Evolutionary conservation across 192 early-diverging fungal genomes (phyloP), one percentile per base, ranked within the genome.

Genomic region (Umbelopsis vinacea): DNA sequence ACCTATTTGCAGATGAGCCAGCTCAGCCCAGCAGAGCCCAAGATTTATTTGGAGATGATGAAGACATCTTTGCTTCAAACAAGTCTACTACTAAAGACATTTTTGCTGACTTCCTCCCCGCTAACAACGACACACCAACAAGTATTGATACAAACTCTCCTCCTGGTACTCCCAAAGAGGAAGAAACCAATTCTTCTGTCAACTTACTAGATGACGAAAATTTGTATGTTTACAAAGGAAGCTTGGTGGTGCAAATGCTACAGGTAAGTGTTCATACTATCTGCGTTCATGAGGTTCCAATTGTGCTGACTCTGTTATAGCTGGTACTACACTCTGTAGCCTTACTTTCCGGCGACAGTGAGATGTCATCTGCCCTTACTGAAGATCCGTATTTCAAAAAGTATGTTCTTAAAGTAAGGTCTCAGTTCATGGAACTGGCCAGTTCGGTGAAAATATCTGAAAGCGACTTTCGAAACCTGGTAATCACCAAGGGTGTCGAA

Each of bases 221-320:
- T 69, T 45, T 89, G 29, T 53, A 74, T 10, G 24, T 81, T 12
- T 91, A 89, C 76, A 89, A 91, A 70, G 84, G 84, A 76, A 76
- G 84, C n/a, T 66, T 92, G 60, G 83, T 81, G 2, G 89, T 88
- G 70, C 79, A 87, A 22, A 79, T 91, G 67, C 69, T 91, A 33
- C 88, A 92, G 83, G 84, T 87, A 86, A 70, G 43, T 22, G 3
- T 19, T 29, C 26, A 11, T 29, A 38, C 12, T 12, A 63, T 29
- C 26, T 17, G 2, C 33, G 2, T 7, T 33, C 26, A 63, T 63
- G 33, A 63, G 12, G 17, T 6, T 63, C 12, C 29, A 29, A 1
- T 12, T 26, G 12, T 37, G 9, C 33, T 26, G 26, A 26, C 26
- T 22, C 5, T 19, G 6, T 54, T 54, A n/a, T 19, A 63, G 57